Evolutionary conservation across 306 rosid species (phyloP), one percentile per base, ranked within the genome.

Genomic region (Gastrolobium villosum): DNA sequence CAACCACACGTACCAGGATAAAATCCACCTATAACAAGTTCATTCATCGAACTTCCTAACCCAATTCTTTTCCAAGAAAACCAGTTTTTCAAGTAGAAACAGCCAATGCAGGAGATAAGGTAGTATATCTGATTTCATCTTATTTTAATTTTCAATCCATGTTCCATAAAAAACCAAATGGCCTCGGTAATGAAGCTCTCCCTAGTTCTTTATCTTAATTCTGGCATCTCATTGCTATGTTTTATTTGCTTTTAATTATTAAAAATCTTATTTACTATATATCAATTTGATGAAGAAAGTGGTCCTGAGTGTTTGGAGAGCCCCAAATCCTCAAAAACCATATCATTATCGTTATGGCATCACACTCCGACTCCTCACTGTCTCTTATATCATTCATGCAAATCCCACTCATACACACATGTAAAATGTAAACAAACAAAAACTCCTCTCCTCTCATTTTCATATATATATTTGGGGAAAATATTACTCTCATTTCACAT

Each of bases 341-440:
- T 31, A 71, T 39, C 69, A 76, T 68, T 75, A 34, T 80, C 26
- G 48, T 57, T 4, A 39, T 77, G 87, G 74, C 69, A 86, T 84
- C 89, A 37, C 40, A 30, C n/a, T 20, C 26, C 26, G 26, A 65
- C 65, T 66, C 85, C 37, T 34, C 59, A 1, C 64, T 37, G 59
- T 37, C 45, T 40, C 9, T 26, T 3, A 49, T 57, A 32, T 41
- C 73, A 72, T 72, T 72, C 57, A 64, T 64, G 54, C 35, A 53
- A 75, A 69, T 56, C 54, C 84, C 73, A 70, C 82, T 53, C 7
- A n/a, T 1, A 45, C 84, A 66, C 83, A 69, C 85, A 20, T 74
- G 71, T 77, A 83, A 87, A 78, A 81, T 48, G 72, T 20, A 83
- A 78, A 39, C 67, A 79, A 83, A 86, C 85, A 80, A 82, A 70